Percentiles rank a stretch among this genome's conserved stretches.
These are phyloP conservation scores for Graphilbum sp. DNA, from an alignment of 2,329 filamentous ascomycete genomes.

Conservation along the genomic window DNA sequence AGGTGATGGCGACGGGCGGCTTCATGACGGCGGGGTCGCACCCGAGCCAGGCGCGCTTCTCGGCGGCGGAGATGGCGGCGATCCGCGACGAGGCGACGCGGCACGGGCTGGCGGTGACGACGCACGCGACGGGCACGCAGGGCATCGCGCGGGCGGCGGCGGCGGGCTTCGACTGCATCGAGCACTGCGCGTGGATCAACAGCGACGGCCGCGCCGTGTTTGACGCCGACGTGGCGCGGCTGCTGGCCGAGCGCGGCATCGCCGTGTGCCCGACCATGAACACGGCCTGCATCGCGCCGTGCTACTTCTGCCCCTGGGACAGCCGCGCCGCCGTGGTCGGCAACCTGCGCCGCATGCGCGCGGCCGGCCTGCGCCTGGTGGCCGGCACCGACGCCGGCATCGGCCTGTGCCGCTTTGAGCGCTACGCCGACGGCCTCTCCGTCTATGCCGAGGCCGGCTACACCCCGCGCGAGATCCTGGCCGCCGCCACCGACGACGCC, in stretches of 20 bases:
- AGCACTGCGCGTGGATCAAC: conserved; percentile 8
- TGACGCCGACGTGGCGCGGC: conserved; percentile 3
- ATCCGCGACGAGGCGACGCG: conserved; percentile 6
- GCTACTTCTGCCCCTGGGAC: conserved; percentile 9
- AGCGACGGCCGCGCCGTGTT: conserved; percentile 3
- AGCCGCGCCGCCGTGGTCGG: conserved; percentile 4
- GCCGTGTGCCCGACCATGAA: conserved; percentile 10
- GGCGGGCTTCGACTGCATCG: conserved; percentile 7
- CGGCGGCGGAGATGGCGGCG: conserved; percentile 5
- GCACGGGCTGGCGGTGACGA: conserved; percentile 5
- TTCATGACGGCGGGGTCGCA: conserved; percentile 9
- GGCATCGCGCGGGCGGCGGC: conserved; percentile 7
- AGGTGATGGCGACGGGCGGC: conserved; percentile 8
- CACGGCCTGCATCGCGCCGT: conserved; percentile 7
- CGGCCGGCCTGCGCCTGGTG: conserved; percentile 4
- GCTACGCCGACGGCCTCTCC: conserved; percentile 7
- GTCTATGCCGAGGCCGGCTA: conserved; percentile 6
- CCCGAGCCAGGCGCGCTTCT: conserved; percentile 5
- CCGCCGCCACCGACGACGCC: conserved; percentile 4
- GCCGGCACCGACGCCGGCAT: conserved; percentile 5
- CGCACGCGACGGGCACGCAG: conserved; percentile 7
- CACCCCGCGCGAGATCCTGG: conserved; percentile 4
- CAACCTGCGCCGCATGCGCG: conserved; percentile 5
- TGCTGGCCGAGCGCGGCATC: conserved; percentile 5
- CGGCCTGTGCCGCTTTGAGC: conserved; percentile 7